phyloP scores from a whole-genome alignment of 257 asterid species.

The Capsicum rhomboideum region DNA sequence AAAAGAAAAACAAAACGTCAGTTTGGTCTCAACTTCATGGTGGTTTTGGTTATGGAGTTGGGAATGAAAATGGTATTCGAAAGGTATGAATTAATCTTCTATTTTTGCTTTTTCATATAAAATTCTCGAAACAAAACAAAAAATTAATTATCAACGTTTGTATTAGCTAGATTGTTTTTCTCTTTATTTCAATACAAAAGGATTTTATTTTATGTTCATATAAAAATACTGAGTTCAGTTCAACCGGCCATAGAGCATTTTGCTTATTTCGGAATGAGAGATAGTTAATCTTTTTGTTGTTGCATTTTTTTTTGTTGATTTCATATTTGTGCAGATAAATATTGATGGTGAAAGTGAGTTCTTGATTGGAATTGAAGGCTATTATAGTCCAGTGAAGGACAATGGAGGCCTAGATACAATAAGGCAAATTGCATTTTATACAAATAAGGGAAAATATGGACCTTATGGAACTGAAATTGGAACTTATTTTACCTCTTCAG shows the following conservation, averaged over 20 bases:
- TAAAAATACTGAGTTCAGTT: too few species aligned
- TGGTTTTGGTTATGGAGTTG: neutral
- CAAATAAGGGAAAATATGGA: neutral
- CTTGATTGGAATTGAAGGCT: neutral
- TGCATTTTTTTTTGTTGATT: neutral
- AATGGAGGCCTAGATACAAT: neutral
- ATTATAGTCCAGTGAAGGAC: neutral
- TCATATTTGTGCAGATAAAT: neutral
- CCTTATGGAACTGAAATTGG: slow-evolving; percentile 12
- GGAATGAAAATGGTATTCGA: neutral
- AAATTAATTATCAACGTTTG: too few species aligned
- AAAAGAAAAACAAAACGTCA: neutral
- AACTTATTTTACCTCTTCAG: slow-evolving; percentile 1
- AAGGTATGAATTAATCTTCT: too few species aligned
- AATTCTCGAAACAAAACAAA: too few species aligned
- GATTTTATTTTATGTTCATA: too few species aligned
- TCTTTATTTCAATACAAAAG: too few species aligned
- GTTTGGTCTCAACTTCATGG: slow-evolving; percentile 7
- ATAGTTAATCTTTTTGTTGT: neutral
- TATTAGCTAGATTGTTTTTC: too few species aligned
- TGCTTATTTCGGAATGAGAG: neutral
- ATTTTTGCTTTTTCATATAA: too few species aligned
- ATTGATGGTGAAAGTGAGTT: neutral
- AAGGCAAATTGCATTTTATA: neutral
- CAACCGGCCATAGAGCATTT: too few species aligned